phyloP scores from a whole-genome alignment of 306 rosid species.

The Betula pendula region DNA sequence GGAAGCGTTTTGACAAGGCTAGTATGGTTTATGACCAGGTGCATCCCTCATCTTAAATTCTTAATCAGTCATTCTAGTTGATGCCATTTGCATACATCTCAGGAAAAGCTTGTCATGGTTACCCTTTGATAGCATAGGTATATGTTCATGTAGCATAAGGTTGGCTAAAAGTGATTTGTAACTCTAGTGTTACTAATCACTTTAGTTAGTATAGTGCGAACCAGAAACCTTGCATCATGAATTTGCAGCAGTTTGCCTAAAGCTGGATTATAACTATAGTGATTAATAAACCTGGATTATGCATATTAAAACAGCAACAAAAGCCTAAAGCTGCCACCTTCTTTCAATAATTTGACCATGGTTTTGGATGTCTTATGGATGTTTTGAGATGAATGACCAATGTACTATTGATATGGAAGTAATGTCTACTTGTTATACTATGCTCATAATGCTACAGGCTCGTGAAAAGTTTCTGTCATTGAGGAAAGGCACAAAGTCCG shows the following conservation, averaged over 20 bases:
- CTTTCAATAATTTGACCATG: conserved; percentile 11
- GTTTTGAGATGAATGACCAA: not conserved
- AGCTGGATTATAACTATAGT: not conserved
- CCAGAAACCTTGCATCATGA: not conserved
- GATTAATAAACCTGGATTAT: not conserved
- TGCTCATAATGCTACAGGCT: conserved; percentile 53
- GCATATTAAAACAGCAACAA: not conserved
- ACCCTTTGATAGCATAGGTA: conserved; percentile 20
- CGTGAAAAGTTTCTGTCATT: conserved; percentile 93
- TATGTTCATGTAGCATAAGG: conserved; percentile 3
- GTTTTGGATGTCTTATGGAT: not conserved
- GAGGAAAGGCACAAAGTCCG: conserved; percentile 88
- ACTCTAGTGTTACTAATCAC: too few relatives aligned
- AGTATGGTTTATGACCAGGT: conserved; percentile 99
- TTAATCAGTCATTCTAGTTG: conserved; percentile 14
- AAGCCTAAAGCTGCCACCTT: conserved; percentile 4
- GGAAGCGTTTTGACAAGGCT: conserved; percentile 96
- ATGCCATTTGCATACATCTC: conserved; percentile 14
- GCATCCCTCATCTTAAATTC: conserved; percentile 25
- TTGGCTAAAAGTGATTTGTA: not conserved
- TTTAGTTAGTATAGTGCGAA: not conserved
- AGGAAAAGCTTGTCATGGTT: conserved; percentile 9
- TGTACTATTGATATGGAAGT: conserved; percentile 7
- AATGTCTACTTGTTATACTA: not conserved
- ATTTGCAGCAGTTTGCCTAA: conserved; percentile 13